Conservation (phyloP, 2,329 filamentous ascomycete species). For the Xylaria sp. region DNA sequence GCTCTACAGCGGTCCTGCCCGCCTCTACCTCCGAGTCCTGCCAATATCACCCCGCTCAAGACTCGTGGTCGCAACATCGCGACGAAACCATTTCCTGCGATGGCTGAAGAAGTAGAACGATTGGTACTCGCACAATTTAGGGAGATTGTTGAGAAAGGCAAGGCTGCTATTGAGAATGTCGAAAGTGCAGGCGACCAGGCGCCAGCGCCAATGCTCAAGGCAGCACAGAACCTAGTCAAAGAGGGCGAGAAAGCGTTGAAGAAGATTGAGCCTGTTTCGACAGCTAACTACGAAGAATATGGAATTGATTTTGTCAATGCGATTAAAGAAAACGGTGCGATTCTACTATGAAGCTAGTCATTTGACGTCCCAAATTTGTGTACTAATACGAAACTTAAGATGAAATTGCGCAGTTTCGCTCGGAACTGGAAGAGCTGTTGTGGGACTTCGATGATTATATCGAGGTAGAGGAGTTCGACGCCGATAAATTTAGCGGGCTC, state of each 20-base stretch:
- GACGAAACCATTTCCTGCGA: slow-evolving; percentile 27
- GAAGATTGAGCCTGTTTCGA: slow-evolving; percentile 62
- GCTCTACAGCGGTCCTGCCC: slow-evolving; percentile 13
- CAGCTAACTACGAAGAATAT: slow-evolving; percentile 60
- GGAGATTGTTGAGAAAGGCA: slow-evolving; percentile 64
- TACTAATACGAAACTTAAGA: slow-evolving; percentile 50
- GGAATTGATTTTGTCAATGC: slow-evolving; percentile 61
- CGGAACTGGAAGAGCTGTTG: slow-evolving; percentile 60
- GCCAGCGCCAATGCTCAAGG: slow-evolving; percentile 58
- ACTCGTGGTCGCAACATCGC: slow-evolving; percentile 9
- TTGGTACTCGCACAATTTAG: slow-evolving; percentile 63
- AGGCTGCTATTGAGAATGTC: slow-evolving; percentile 59
- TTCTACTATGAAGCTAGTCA: slow-evolving; percentile 5
- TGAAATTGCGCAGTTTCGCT: slow-evolving; percentile 60
- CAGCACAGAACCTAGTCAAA: slow-evolving; percentile 58
- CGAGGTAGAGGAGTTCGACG: slow-evolving; percentile 62
- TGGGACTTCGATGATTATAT: slow-evolving; percentile 68
- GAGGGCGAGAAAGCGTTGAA: slow-evolving; percentile 62
- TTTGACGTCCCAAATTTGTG: slow-evolving; percentile 5
- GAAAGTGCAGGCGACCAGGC: slow-evolving; percentile 51
- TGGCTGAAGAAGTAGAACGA: slow-evolving; percentile 50
- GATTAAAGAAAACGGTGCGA: slow-evolving; percentile 64
- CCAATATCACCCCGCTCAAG: background rate
- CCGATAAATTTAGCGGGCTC: slow-evolving; percentile 59
- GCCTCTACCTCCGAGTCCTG: slow-evolving; percentile 8